A percentile compares a stretch with the other conserved stretches of the same genome.
phyloP scores from a whole-genome alignment of 1,284 basidiomycete genomes.

The Tilletia setariae region DNA sequence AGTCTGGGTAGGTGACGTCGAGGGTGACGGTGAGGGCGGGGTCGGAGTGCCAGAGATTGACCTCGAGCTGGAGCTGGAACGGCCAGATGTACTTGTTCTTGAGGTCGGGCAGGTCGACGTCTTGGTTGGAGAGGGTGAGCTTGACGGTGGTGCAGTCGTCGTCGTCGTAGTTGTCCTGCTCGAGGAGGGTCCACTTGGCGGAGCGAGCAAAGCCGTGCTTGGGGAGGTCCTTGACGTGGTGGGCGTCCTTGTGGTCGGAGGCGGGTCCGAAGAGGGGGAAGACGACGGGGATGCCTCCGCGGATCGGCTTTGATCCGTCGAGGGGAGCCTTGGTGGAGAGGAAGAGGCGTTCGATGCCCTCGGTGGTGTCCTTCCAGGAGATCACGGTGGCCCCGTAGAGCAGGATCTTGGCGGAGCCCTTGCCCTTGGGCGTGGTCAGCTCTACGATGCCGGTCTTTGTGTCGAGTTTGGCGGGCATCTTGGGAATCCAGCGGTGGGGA shows the following conservation, averaged over 20 bases:
- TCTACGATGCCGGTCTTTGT: neutral
- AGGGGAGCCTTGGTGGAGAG: constrained; percentile 35
- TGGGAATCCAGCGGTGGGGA: neutral
- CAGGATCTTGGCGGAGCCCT: constrained; percentile 29
- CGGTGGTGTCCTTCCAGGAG: constrained; percentile 37
- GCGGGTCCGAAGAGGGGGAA: constrained; percentile 45
- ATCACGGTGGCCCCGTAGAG: constrained; percentile 46
- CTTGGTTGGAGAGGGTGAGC: constrained; percentile 27
- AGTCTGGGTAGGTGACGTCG: constrained; percentile 37
- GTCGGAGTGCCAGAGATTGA: constrained; percentile 22
- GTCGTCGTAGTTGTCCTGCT: constrained; percentile 20
- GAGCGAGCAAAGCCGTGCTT: constrained; percentile 44
- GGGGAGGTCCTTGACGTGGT: constrained; percentile 29
- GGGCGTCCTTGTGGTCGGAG: constrained; percentile 32
- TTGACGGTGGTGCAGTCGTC: constrained; percentile 31
- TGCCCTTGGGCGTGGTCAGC: constrained; percentile 12
- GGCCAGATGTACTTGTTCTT: constrained; percentile 14
- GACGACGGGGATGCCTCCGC: constrained; percentile 46
- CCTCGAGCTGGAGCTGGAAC: constrained; percentile 17
- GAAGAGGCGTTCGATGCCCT: constrained; percentile 38
- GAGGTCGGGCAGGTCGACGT: constrained; percentile 23
- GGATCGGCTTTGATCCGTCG: constrained; percentile 36
- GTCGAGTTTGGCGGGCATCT: constrained; percentile 12
- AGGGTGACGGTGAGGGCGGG: constrained; percentile 43
- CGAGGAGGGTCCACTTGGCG: constrained; percentile 30